Base-by-base conservation (phyloP, 140 eudicot species). In the Ambrosia hybrid region DNA sequence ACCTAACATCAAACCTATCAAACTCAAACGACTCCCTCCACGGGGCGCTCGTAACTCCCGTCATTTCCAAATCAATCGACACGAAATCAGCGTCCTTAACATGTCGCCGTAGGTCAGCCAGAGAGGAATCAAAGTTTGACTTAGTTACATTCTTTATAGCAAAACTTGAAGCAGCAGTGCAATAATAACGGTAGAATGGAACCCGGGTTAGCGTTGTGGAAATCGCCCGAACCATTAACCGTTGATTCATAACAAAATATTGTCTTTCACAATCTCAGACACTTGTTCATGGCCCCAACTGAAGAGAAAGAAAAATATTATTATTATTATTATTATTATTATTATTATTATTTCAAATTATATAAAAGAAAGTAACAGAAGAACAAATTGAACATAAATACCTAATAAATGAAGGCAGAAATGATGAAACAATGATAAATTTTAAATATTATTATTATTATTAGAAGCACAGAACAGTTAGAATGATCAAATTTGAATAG, bases 1-100 rank as follows among this genome's bases (percentile, higher is more conserved):
- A 93, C 3, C 78, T 79, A 2, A 93, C 68, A 9, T 90, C 98
- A 46, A 69, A 78, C 0, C 98, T 88, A 56, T 93, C 98, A 63
- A 87, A 84, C 51, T 85, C 96, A 58, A 90, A 89, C 0, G 89
- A 62, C 66, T 89, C 98, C 53, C 98, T 76, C 98, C 98, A 93
- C 6, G 98, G 98, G 8, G 98, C 88, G 65, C 96, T 89, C 52
- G 91, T 85, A 46, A 93, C 75, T 6, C 98, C 98, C 9, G 97
- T 93, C 98, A 93, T 93, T 72, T 93, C 98, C 36, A 93, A 76
- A 84, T 93, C 98, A 26, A 93, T 76, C 13, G 98, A 71, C 61
- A 93, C 97, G 55, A 93, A 93, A 52, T 93, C 97, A 4, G 98
- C 83, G 77, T 68, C 95, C 2, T 76, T 68, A n/a, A 93, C 87